Base-by-base conservation (phyloP, 805 yeast genomes). In the Peterozyma toletana region DNA sequence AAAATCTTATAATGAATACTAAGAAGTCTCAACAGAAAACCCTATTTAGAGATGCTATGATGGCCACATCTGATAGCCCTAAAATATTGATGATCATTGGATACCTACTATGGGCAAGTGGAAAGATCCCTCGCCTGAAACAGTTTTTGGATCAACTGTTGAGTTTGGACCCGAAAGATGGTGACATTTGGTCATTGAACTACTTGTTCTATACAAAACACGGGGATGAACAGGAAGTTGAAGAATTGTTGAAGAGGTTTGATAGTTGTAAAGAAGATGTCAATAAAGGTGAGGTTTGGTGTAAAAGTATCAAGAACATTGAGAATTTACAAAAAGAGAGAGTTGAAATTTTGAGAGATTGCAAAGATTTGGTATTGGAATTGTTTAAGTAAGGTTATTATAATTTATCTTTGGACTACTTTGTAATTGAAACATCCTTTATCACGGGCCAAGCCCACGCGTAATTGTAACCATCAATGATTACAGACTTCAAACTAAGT, bases 111-210 rank as follows among this genome's bases (percentile, higher is more conserved):
- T 82, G 83, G 81, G 53, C 64, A 1, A 83, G 77, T 21, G 82
- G 84, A 0, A 84, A 84, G 50, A 60, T 71, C 21, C 62, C 71
- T 1, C 82, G 80, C 50, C 86, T 95, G 0, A 65, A 68, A 44
- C 70, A 80, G 11, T 90, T 96, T 88, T 75, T 88, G 44, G 83
- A 82, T 39, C 68, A 84, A 42, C 85, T 93, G 0, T 56, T 82
- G 10, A 66, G 63, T n/a, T 66, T 69, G 2, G 78, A 80, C 44
- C 58, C 66, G 1, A 66, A 62, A n/a, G 75, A 68, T 55, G 97
- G 96, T 3, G 97, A 90, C 60, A 61, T 72, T 2, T 88, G 95
- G 84, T 75, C 78, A 1, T 82, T 88, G 83, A 54, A 69, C 40
- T 77, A 75, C 51, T 66, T 69, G 27, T 77, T 73, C 48, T 45